Evolutionary conservation across 2,329 filamentous ascomycete genomes (phyloP).

Genomic region (Colletotrichum acutatum): DNA sequence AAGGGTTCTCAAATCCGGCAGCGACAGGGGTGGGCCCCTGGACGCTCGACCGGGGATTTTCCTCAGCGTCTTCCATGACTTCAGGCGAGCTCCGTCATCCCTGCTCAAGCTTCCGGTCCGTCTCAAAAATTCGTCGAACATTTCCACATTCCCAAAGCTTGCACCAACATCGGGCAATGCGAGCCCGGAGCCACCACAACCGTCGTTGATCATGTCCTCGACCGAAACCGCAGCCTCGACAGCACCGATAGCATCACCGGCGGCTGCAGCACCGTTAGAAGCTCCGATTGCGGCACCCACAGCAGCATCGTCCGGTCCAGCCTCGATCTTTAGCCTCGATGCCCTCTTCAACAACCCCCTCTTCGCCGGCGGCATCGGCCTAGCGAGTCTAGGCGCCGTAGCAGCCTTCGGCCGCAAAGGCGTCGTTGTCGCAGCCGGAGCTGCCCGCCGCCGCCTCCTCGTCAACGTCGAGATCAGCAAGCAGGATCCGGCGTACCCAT

Average conservation of each 20-base stretch:
- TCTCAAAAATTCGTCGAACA: constrained; percentile 4
- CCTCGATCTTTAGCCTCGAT: constrained; percentile 59
- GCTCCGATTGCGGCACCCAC: neutral
- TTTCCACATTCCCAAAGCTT: neutral
- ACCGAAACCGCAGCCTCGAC: constrained; percentile 2
- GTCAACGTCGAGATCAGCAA: constrained; percentile 96
- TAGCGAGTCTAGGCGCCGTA: constrained; percentile 87
- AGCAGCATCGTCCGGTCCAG: constrained; percentile 20
- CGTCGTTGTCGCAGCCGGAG: constrained; percentile 74
- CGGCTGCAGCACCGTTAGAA: neutral
- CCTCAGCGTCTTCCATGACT: neutral
- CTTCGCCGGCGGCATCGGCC: constrained; percentile 82
- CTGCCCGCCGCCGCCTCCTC: constrained; percentile 86
- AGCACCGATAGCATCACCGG: neutral
- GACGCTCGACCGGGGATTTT: neutral
- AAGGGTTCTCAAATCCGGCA: neutral
- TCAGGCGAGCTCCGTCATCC: neutral
- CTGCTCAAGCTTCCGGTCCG: neutral
- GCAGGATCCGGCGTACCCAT: constrained; percentile 91
- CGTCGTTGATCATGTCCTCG: constrained; percentile 24
- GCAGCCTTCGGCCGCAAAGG: constrained; percentile 85
- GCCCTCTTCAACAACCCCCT: constrained; percentile 72
- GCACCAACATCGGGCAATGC: constrained; percentile 8
- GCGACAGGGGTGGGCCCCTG: neutral
- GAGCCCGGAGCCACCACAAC: constrained; percentile 9